A percentile compares a stretch with the other conserved stretches of the same genome.
Evolutionary conservation across 2,329 filamentous ascomycete species (phyloP).

Genomic region (Pyricularia sp.): DNA sequence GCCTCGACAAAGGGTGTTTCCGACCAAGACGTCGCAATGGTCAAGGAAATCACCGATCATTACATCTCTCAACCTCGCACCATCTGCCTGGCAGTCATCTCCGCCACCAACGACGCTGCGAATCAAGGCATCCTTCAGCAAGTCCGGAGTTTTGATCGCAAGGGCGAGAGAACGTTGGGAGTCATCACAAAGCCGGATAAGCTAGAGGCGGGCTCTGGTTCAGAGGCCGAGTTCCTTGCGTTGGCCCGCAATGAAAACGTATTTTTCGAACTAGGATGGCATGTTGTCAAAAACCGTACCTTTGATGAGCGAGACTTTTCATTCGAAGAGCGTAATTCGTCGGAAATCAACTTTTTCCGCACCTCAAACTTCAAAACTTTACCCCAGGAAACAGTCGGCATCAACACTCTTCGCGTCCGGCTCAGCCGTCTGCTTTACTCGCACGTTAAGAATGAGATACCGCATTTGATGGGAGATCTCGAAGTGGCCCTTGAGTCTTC

Average conservation of each 20-base stretch:
- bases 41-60: conserved; percentile 34
- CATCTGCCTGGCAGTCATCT: conserved; percentile 51
- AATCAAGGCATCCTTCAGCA: conserved; percentile 46
- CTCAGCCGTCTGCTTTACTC: conserved; percentile 40
- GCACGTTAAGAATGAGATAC: conserved; percentile 37
- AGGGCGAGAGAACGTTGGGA: conserved; percentile 36
- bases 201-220: conserved; percentile 24
- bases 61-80: conserved; percentile 49
- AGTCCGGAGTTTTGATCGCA: conserved; percentile 26
- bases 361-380: conserved; percentile 27
- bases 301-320: conserved; percentile 21
- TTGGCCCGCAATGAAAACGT: conserved; percentile 37
- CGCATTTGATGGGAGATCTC: conserved; percentile 33
- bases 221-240: conserved; percentile 27
- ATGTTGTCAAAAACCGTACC: conserved; percentile 37
- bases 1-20: conserved; percentile 34
- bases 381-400: conserved; percentile 29
- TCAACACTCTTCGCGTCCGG: conserved; percentile 33
- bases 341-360: conserved; percentile 34
- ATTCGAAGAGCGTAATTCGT: conserved; percentile 24
- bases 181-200: conserved; percentile 50
- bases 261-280: conserved; percentile 41
- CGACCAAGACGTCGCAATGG: conserved; percentile 29
- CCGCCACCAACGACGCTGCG: conserved; percentile 41
- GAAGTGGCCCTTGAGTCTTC: conserved; percentile 24